Percentiles rank a stretch among this genome's conserved stretches.
Conservation (phyloP, 345 rosid genomes). For the Populus ilicifolia region DNA sequence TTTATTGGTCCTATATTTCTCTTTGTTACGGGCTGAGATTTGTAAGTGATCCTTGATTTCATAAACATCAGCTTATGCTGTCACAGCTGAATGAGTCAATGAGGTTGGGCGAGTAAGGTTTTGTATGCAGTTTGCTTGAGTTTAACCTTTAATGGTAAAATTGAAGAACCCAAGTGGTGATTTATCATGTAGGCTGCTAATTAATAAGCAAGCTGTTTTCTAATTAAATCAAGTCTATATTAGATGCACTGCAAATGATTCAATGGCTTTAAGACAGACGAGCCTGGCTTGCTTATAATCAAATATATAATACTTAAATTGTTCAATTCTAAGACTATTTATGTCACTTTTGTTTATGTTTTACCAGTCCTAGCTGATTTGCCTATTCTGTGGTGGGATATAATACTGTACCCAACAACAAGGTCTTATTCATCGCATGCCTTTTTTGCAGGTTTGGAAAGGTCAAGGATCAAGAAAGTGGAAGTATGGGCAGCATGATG, state of each 20-base stretch:
- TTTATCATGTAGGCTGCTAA: background rate
- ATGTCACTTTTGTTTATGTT: background rate
- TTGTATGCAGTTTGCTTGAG: background rate
- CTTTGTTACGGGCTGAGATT: background rate
- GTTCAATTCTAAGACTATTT: background rate
- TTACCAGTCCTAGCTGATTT: background rate
- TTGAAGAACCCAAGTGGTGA: background rate
- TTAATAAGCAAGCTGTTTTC: background rate
- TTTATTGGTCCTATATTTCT: background rate
- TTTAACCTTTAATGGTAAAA: background rate
- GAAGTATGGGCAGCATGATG: slow-evolving; percentile 86
- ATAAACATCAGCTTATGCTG: background rate
- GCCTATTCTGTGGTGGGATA: background rate
- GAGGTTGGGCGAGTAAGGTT: background rate
- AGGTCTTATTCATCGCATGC: slow-evolving; percentile 3
- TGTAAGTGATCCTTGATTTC: background rate
- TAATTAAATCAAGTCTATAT: background rate
- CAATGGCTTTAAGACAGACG: background rate
- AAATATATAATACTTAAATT: background rate
- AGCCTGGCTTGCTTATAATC: background rate
- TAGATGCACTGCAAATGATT: background rate
- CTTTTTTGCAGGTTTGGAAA: slow-evolving; percentile 71
- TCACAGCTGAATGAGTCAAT: background rate
- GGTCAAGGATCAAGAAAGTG: slow-evolving; percentile 99
- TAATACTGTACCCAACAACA: background rate